Evolutionary conservation across 148 eudicot species (phyloP).

Genomic region (Cornus florida): DNA sequence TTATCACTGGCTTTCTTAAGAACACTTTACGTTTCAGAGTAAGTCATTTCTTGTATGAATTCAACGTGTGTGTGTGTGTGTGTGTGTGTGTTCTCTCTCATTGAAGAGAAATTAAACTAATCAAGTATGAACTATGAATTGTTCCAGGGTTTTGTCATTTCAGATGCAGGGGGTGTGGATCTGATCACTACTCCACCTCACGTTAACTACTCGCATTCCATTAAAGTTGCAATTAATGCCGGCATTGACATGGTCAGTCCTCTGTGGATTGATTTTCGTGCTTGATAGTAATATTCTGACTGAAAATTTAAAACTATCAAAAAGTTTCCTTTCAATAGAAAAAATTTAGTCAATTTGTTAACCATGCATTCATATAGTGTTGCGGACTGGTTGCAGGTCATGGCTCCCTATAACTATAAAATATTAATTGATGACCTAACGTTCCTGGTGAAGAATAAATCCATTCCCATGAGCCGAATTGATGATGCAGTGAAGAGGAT

Average conservation of each 20-base stretch:
- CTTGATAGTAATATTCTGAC: background rate
- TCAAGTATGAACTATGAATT: constrained; percentile 9
- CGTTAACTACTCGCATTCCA: constrained; percentile 55
- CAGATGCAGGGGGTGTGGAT: constrained; percentile 78
- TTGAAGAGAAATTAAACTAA: too few relatives aligned
- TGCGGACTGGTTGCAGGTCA: constrained; percentile 40
- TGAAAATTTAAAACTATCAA: background rate
- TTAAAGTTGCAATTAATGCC: constrained; percentile 49
- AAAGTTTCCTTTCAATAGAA: background rate
- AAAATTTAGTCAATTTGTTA: background rate
- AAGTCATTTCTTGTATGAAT: constrained; percentile 4
- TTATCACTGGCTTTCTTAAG: constrained; percentile 61
- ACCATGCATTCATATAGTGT: background rate
- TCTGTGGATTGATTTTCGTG: background rate
- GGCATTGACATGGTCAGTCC: constrained; percentile 71
- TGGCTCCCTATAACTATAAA: constrained; percentile 34
- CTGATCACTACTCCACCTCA: constrained; percentile 67
- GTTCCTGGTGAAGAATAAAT: constrained; percentile 33
- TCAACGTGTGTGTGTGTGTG: background rate
- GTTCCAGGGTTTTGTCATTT: constrained; percentile 78
- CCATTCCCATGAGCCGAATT: constrained; percentile 39
- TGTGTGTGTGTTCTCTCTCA: background rate
- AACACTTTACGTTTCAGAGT: constrained; percentile 59
- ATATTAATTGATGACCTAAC: constrained; percentile 39
- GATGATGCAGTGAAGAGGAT: constrained; percentile 51